Evolutionary conservation across 2,329 filamentous ascomycete species (phyloP), one percentile per base, ranked within the genome.

Genomic region (Colletotrichum sp.): DNA sequence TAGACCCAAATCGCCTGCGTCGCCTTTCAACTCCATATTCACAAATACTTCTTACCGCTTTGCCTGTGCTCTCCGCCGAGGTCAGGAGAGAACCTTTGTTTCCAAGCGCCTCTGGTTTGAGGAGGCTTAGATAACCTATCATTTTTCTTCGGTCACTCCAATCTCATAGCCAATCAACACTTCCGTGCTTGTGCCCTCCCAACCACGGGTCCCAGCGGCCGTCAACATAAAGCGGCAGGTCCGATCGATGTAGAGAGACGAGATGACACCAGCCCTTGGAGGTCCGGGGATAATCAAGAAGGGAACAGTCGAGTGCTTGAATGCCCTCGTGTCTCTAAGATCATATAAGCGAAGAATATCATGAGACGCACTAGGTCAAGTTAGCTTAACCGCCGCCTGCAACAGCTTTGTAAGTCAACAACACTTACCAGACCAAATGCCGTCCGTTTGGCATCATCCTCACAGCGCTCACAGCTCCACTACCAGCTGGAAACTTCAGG

Each of bases 201-300:
- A 99, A 1, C 97, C 97, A 77, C 97, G 88, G 77, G 97, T 99
- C 0, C 97, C 97, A 6, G 95, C 96, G 1, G 95, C 95, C 3
- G 95, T 96, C 39, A 99, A 91, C 94, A 99, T 96, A 82, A 96
- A 99, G 21, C 93, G 90, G 82, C 95, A 96, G 0, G 95, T 95
- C 6, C 95, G 95, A 83, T 99, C 97, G 63, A 98, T 89, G 81
- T 96, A 97, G 12, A 99, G 87, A 76, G 94, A 93, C 0, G 94
- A 95, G 57, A 98, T 96, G 57, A 98, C 95, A 60, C 96, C 96
- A 0, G 96, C 96, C 18, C 95, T 84, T 0, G 92, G 92, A 0
- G 92, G 97, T 0, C 97, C 97, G 0, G 97, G 97, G 28, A 99
- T 93, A 79, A 99, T 98, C n/a, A 98, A 90, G 84, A 99, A 99